A percentile compares a stretch with the other conserved stretches of the same genome.
phyloP scores from a whole-genome alignment of 2,329 filamentous ascomycete species.

The Aspergillus floridensis region DNA sequence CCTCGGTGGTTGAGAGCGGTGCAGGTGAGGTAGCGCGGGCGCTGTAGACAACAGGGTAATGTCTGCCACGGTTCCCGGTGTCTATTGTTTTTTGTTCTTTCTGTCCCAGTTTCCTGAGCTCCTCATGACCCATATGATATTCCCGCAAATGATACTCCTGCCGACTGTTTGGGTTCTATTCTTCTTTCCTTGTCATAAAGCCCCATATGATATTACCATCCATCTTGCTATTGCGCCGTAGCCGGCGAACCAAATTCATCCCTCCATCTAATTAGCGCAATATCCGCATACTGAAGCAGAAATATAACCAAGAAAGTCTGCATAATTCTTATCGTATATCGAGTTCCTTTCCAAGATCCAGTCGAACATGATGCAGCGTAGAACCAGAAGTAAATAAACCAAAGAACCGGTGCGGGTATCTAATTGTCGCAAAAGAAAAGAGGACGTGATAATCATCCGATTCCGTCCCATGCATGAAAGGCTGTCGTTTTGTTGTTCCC shows the following conservation, averaged over 20 bases:
- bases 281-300: neutral
- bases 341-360: neutral
- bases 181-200: neutral
- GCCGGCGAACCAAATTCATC: neutral
- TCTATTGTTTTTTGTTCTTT: slow-evolving; percentile 4
- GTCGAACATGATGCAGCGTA: neutral
- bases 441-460: neutral
- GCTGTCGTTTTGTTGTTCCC: neutral
- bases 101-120: neutral
- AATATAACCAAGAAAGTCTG: neutral
- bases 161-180: neutral
- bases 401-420: slow-evolving; percentile 28
- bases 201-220: neutral
- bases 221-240: neutral
- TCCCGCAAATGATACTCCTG: slow-evolving; percentile 11
- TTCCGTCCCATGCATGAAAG: too few species aligned
- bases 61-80: slow-evolving; percentile 6
- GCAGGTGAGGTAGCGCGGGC: slow-evolving; percentile 62
- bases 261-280: neutral
- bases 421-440: slow-evolving; percentile 13
- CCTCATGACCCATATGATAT: slow-evolving; percentile 4
- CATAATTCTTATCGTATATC: neutral
- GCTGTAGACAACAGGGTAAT: slow-evolving; percentile 22
- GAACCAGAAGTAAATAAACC: slow-evolving; percentile 8
- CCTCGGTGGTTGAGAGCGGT: slow-evolving; percentile 55